Conservation (phyloP, 106 monocot species). For the Allium fistulosum region DNA sequence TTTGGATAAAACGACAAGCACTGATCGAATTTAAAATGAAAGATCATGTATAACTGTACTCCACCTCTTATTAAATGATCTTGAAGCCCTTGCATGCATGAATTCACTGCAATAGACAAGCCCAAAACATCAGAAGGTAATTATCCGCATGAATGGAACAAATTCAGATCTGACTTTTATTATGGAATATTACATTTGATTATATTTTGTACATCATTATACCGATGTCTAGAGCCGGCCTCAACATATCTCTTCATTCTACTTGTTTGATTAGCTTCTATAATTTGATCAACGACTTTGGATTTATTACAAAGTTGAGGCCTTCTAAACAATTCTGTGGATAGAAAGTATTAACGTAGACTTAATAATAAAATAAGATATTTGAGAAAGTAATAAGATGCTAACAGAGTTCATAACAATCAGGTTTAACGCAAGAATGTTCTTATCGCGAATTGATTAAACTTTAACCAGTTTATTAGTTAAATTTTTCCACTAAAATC, state of each 20-base stretch:
- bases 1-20: too few relatives aligned
- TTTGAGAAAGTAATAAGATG: too few relatives aligned
- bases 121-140: conserved; percentile 6
- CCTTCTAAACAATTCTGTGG: conserved; percentile 37
- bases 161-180: neutral
- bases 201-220: conserved; percentile 32
- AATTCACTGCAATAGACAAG: conserved; percentile 21
- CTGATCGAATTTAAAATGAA: neutral
- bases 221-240: conserved; percentile 30
- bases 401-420: too few relatives aligned
- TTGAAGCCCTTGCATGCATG: conserved; percentile 25
- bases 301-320: conserved; percentile 25
- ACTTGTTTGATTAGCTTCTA: conserved; percentile 34
- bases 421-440: too few relatives aligned
- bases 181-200: conserved; percentile 28
- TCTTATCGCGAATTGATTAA: too few relatives aligned
- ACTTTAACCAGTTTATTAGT: too few relatives aligned
- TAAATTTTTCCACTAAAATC: too few relatives aligned
- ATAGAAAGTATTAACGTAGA: neutral
- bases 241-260: conserved; percentile 58
- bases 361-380: too few relatives aligned
- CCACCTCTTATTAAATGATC: conserved; percentile 40
- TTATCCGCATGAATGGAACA: neutral
- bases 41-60: neutral
- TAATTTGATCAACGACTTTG: conserved; percentile 21